Conservation (phyloP, 768 basidiomycete genomes). For the Boletales sp. region DNA sequence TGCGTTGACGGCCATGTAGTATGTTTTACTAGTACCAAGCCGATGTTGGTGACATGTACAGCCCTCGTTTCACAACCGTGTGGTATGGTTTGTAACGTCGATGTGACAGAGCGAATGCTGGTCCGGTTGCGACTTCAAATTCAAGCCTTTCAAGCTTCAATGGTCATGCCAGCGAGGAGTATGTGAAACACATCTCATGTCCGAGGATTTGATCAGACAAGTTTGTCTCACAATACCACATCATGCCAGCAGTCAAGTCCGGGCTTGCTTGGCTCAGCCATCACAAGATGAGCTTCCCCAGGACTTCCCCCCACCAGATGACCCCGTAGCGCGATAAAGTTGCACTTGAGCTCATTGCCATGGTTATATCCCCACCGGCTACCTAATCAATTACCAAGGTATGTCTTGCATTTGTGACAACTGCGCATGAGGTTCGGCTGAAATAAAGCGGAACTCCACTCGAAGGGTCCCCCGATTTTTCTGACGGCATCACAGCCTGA, state of each 20-base stretch:
- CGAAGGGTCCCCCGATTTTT: not conserved
- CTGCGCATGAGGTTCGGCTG: not conserved
- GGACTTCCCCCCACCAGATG: not conserved
- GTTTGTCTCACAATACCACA: too few relatives aligned
- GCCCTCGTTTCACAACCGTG: not conserved
- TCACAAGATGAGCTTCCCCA: not conserved
- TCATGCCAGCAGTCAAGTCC: too few relatives aligned
- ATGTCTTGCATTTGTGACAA: not conserved
- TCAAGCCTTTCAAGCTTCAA: too few relatives aligned
- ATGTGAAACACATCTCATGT: not conserved
- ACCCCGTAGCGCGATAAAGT: not conserved
- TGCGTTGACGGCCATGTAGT: too few relatives aligned
- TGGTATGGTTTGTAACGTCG: not conserved
- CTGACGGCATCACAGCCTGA: constrained; percentile 16
- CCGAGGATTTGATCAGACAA: not conserved
- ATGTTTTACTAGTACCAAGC: not conserved
- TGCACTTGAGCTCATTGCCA: not conserved
- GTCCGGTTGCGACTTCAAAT: too few relatives aligned
- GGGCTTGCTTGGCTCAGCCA: not conserved
- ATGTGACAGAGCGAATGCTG: too few relatives aligned
- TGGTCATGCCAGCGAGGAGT: too few relatives aligned
- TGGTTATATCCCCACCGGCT: not conserved
- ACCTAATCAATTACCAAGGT: not conserved
- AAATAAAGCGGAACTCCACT: constrained; percentile 7
- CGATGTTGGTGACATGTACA: not conserved